Conservation (phyloP, 1,284 basidiomycete genomes). For the Lentinula novae-zelandiae region DNA sequence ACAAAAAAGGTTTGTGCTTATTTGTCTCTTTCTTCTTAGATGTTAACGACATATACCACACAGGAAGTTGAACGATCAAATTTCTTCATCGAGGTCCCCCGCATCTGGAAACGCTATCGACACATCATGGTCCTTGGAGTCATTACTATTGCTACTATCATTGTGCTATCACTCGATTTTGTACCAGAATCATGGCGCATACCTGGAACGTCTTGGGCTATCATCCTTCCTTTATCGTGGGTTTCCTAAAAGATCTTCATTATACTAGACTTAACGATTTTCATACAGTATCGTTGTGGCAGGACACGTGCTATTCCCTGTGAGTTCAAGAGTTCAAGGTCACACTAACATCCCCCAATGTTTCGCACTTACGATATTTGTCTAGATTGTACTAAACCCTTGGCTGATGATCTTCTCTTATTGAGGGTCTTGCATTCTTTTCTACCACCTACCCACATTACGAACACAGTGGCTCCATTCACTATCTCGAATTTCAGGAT, state of each 20-base stretch:
- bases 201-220: conserved; percentile 57
- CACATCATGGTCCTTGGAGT: conserved; percentile 55
- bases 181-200: conserved; percentile 65
- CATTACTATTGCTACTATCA: conserved; percentile 44
- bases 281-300: conserved; percentile 3
- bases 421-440: neutral
- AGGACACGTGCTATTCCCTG: conserved; percentile 10
- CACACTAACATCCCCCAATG: neutral
- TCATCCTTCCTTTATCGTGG: conserved; percentile 64
- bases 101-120: conserved; percentile 74
- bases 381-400: conserved; percentile 9
- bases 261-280: neutral
- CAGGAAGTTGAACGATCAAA: conserved; percentile 72
- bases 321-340: neutral
- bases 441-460: neutral
- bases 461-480: neutral
- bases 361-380: neutral
- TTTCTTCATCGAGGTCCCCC: conserved; percentile 86
- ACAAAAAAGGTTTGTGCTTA: conserved; percentile 54
- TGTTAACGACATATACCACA: neutral
- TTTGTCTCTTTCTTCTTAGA: neutral
- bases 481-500: neutral
- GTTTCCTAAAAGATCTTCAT: conserved; percentile 22
- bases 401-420: conserved; percentile 12
- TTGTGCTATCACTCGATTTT: conserved; percentile 47